phyloP scores from a whole-genome alignment of 768 basidiomycete species.

The Tylopilus felleus region DNA sequence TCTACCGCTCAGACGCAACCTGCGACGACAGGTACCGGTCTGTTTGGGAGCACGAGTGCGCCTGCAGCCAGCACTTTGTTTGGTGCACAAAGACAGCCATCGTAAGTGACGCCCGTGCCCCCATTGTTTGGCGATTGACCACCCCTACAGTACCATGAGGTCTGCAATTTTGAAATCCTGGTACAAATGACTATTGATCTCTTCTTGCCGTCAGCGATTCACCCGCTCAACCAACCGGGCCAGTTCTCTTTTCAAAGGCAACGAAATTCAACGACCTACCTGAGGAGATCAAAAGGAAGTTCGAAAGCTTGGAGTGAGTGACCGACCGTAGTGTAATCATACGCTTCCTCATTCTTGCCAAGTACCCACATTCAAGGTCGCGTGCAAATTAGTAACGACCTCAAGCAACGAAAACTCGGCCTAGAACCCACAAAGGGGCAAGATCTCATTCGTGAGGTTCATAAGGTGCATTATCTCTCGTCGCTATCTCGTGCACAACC shows the following conservation, averaged over 20 bases:
- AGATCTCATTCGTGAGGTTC: slow-evolving; percentile 61
- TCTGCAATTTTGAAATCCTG: slow-evolving; percentile 1
- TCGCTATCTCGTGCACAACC: not conserved
- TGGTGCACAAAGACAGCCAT: slow-evolving; percentile 31
- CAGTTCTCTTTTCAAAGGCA: slow-evolving; percentile 37
- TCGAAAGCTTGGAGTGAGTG: slow-evolving; percentile 72
- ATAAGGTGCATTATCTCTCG: slow-evolving; percentile 48
- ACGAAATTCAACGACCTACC: slow-evolving; percentile 85
- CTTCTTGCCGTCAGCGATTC: slow-evolving; percentile 22
- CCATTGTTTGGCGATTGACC: not conserved
- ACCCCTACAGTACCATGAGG: slow-evolving; percentile 25
- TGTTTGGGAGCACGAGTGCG: slow-evolving; percentile 28
- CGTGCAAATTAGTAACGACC: slow-evolving; percentile 74
- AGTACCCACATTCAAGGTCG: slow-evolving; percentile 75
- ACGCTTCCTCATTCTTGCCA: slow-evolving; percentile 10
- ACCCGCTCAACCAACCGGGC: slow-evolving; percentile 28
- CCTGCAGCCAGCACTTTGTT: slow-evolving; percentile 18
- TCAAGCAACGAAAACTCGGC: slow-evolving; percentile 72
- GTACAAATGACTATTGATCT: not conserved
- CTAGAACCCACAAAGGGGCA: slow-evolving; percentile 72
- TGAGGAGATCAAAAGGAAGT: slow-evolving; percentile 57
- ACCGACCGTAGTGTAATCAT: not conserved
- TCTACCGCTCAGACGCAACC: slow-evolving; percentile 21
- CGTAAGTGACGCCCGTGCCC: slow-evolving; percentile 18
- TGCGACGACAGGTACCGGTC: slow-evolving; percentile 5